Evolutionary conservation across 345 rosid genomes (phyloP).

Genomic region (Cardamine resedifolia): DNA sequence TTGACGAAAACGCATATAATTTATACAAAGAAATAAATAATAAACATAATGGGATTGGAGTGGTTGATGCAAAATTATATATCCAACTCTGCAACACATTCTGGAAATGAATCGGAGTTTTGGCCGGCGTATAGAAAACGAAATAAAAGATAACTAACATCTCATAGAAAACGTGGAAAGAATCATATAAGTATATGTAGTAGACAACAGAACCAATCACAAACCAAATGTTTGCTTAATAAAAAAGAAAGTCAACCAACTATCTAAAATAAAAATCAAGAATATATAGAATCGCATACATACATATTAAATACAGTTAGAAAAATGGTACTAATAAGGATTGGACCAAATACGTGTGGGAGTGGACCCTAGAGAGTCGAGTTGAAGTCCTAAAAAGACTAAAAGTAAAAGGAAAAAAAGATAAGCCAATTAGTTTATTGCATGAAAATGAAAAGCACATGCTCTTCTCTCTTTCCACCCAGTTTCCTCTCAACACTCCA

Average conservation of each 20-base stretch:
- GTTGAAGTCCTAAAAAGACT: constrained; percentile 10
- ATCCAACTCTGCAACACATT: neutral
- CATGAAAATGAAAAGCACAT: constrained; percentile 36
- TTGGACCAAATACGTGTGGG: constrained; percentile 35
- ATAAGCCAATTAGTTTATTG: constrained; percentile 36
- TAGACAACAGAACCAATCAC: neutral
- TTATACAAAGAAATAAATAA: neutral
- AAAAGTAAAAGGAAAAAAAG: constrained; percentile 4
- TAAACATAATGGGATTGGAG: neutral
- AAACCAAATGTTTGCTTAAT: neutral
- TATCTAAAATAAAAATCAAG: neutral
- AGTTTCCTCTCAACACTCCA: constrained; percentile 39
- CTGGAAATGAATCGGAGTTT: neutral
- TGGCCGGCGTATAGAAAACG: neutral
- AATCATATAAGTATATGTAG: neutral
- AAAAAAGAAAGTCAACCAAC: constrained; percentile 22
- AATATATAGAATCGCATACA: neutral
- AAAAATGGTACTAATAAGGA: neutral
- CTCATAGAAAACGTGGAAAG: neutral
- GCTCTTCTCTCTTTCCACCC: constrained; percentile 41
- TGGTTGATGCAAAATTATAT: neutral
- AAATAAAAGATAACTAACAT: neutral
- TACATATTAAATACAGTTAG: neutral
- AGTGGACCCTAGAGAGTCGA: constrained; percentile 30
- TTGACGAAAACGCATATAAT: neutral